phyloP scores from a whole-genome alignment of 2,329 filamentous ascomycete genomes.

The Colletotrichum acutatum region DNA sequence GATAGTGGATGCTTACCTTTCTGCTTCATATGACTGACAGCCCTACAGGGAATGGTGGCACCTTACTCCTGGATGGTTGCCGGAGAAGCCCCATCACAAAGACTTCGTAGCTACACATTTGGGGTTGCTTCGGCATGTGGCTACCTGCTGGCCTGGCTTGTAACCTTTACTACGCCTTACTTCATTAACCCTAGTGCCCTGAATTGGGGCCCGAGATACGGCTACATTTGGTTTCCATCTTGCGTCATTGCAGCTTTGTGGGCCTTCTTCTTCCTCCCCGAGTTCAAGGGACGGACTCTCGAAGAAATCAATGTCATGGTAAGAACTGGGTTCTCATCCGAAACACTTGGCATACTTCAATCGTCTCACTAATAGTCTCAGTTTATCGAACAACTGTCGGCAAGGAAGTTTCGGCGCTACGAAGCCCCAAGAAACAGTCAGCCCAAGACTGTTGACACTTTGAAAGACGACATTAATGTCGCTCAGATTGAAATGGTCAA shows the following conservation, averaged over 20 bases:
- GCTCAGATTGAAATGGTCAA: background rate
- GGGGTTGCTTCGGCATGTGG: constrained; percentile 59
- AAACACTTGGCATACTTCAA: background rate
- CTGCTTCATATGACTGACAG: background rate
- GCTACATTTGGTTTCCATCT: constrained; percentile 60
- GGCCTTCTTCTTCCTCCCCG: constrained; percentile 50
- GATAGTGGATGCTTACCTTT: background rate
- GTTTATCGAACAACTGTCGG: background rate
- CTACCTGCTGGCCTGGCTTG: constrained; percentile 62
- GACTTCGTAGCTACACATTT: constrained; percentile 63
- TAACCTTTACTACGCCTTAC: constrained; percentile 64
- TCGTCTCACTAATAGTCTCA: background rate
- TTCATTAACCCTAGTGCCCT: constrained; percentile 63
- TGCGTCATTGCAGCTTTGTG: constrained; percentile 44
- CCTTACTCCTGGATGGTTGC: constrained; percentile 63
- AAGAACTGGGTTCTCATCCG: background rate
- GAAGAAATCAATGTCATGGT: background rate
- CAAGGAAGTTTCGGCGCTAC: background rate
- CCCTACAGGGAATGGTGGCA: constrained; percentile 35
- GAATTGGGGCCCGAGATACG: constrained; percentile 63
- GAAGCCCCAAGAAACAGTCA: background rate
- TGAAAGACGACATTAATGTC: background rate
- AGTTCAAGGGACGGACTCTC: constrained; percentile 47
- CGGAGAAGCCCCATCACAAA: constrained; percentile 64
- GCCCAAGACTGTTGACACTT: background rate